Evolutionary conservation across 1,284 basidiomycete genomes (phyloP), one percentile per base, ranked within the genome.

Genomic region (Leccinum colubrinum): DNA sequence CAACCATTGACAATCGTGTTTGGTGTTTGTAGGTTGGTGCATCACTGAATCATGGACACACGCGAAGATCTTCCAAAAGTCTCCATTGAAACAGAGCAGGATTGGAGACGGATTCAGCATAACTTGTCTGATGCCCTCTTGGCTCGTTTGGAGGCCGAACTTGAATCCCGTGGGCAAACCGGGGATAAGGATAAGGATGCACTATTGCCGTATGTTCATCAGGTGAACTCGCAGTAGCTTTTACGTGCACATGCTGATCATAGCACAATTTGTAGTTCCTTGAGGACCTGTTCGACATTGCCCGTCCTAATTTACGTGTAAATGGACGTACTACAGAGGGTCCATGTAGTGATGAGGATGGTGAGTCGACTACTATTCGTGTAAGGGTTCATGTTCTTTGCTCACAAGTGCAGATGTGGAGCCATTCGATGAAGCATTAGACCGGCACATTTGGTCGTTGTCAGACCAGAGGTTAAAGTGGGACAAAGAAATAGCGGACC

Each of bases 371-470:
- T 52, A 27, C 11, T 6, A 25, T 4, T 52, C 37, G 33, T 27
- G 22, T 39, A 25, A 61, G 35, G 33, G 59, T 35, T 35, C 17
- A 46, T 54, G 11, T 35, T 11, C 33, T 33, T 54, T 46, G 4
- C 56, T 71, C 9, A 67, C 41, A 35, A 43, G 8, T 39, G 12
- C 66, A 91, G 90, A 88, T 25, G 83, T 84, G 62, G 90, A 93
- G 68, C 82, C 85, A 5, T 94, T 93, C 70, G 91, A 94, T 70
- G 92, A 94, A 73, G 84, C 83, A 1, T 80, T 93, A 43, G 91
- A 93, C 70, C 78, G 89, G 59, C 81, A 83, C 39, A 86, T 92
- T 53, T 90, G 86, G 85, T 85, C 86, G 1, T 73, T 91, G 15
- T 84, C 86, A 52, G 82, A 86, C 58, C 88, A 90, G 61, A 77